Evolutionary conservation across 2,329 filamentous ascomycete species (phyloP), one percentile per base, ranked within the genome.

Genomic region (Verticillium nonalfalfae): DNA sequence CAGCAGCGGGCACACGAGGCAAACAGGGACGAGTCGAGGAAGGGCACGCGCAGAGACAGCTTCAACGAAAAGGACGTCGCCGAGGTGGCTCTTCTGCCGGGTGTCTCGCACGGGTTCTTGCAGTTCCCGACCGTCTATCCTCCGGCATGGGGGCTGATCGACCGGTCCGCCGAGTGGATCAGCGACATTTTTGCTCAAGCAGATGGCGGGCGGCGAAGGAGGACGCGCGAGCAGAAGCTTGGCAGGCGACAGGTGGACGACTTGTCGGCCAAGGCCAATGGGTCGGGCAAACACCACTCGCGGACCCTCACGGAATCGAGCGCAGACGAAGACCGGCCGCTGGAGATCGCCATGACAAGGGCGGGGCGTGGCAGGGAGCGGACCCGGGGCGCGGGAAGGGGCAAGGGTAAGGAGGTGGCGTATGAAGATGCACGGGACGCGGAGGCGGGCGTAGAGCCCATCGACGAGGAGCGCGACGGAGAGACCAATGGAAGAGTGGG

Each of bases 31-130:
- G 52, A 50, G 4, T 18, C n/a, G 7, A 60, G 79, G 77, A 71
- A 84, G 76, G 72, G 78, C 68, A 74, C 76, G 39, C 78, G 75
- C 36, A 84, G 80, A 9, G 21, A 14, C 18, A 35, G n/a, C 5
- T 94, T 93, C 67, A 80, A 90, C 61, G 90, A 91, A 66, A 86
- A 86, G 68, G 89, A 92, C 52, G 85, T 88, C 59, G 88, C 92
- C 0, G 92, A 97, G 70, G 90, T 97, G 1, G 85, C 87, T 18
- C 79, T 98, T 31, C 88, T 99, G 4, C 93, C 93, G 0, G 93
- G 94, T 0, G 91, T 97, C 57, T 93, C 88, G 4, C 95, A 99
- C 70, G 95, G 95, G 1, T 99, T 99, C 74, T 77, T 97, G 68
- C 93, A 97, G 71, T 97, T 99, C 71, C 91, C 92, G 0, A 82